A percentile compares a stretch with the other conserved stretches of the same genome.
Conservation (phyloP, 1,284 basidiomycete species). For the Rhizoctonia solani region DNA sequence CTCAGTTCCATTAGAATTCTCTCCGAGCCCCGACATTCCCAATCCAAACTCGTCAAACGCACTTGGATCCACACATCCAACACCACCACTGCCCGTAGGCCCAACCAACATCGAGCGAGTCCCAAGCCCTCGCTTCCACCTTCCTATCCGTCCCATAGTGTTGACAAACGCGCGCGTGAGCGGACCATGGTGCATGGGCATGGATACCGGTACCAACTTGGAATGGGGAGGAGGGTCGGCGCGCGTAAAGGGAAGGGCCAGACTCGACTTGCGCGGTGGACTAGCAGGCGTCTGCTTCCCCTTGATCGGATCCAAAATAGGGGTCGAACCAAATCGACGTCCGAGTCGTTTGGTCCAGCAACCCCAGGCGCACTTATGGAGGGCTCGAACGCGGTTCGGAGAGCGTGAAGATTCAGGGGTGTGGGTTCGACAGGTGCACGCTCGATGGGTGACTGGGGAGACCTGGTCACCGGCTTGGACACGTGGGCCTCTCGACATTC, state of each 20-base stretch:
- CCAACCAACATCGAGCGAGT: constrained; percentile 48
- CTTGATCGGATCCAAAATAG: constrained; percentile 33
- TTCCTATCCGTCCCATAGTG: constrained; percentile 76
- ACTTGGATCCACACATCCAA: constrained; percentile 50
- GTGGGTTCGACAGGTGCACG: constrained; percentile 15
- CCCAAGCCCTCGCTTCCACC: constrained; percentile 79
- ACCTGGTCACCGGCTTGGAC: background rate
- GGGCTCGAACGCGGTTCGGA: constrained; percentile 14
- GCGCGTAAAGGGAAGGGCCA: constrained; percentile 20
- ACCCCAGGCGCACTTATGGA: background rate
- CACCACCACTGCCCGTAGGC: constrained; percentile 38
- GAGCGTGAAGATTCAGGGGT: constrained; percentile 25
- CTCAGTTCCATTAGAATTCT: background rate
- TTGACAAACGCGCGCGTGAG: constrained; percentile 77
- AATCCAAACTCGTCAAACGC: constrained; percentile 35
- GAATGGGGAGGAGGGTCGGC: constrained; percentile 1
- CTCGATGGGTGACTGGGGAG: constrained; percentile 20
- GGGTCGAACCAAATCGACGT: constrained; percentile 25
- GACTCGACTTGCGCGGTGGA: constrained; percentile 28
- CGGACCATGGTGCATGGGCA: constrained; percentile 48
- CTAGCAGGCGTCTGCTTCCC: constrained; percentile 24
- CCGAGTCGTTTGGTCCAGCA: constrained; percentile 10
- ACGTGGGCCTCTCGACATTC: constrained; percentile 58
- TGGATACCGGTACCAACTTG: background rate
- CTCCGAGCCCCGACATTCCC: constrained; percentile 3